These are phyloP conservation scores for Warburgia ugandensis DNA, from an alignment of 164 flowering plant genomes.

Conservation along the genomic window DNA sequence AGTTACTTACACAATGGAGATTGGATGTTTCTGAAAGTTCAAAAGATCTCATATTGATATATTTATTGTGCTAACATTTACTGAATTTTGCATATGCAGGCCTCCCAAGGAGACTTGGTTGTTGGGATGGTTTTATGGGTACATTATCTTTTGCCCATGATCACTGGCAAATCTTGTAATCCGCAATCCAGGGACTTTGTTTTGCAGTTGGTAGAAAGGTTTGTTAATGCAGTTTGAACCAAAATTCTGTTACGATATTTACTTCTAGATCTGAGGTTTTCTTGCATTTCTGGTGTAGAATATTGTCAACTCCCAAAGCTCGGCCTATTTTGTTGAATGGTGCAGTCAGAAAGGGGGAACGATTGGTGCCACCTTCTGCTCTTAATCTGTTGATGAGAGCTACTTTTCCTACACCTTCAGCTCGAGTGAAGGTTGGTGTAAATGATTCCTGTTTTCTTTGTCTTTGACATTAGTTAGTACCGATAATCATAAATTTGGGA, in stretches of 20 bases:
- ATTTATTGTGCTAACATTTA: not conserved
- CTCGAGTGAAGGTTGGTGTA: constrained; percentile 61
- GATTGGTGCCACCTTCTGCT: constrained; percentile 72
- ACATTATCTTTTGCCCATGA: constrained; percentile 57
- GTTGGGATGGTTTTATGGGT: constrained; percentile 74
- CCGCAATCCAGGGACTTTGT: constrained; percentile 84
- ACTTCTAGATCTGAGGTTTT: not conserved
- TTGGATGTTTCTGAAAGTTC: not conserved
- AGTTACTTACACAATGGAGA: not conserved
- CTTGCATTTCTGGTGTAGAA: constrained; percentile 31
- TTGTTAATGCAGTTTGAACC: constrained; percentile 6
- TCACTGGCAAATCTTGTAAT: constrained; percentile 59
- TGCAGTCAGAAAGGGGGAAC: constrained; percentile 87
- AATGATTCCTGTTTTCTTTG: constrained; percentile 5
- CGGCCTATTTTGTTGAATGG: constrained; percentile 61
- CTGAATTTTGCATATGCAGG: constrained; percentile 30
- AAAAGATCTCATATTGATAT: not conserved
- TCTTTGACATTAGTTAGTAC: not conserved
- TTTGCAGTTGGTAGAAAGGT: constrained; percentile 89
- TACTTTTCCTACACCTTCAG: constrained; percentile 66
- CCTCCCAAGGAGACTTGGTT: constrained; percentile 68
- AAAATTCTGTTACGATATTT: not conserved
- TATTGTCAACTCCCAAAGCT: constrained; percentile 72
- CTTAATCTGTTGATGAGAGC: constrained; percentile 51
- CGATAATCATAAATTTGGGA: not conserved